Percentiles rank a stretch among this genome's conserved stretches.
Evolutionary conservation across 305 asterid species (phyloP).

Genomic region (Fraxinus latifolia): DNA sequence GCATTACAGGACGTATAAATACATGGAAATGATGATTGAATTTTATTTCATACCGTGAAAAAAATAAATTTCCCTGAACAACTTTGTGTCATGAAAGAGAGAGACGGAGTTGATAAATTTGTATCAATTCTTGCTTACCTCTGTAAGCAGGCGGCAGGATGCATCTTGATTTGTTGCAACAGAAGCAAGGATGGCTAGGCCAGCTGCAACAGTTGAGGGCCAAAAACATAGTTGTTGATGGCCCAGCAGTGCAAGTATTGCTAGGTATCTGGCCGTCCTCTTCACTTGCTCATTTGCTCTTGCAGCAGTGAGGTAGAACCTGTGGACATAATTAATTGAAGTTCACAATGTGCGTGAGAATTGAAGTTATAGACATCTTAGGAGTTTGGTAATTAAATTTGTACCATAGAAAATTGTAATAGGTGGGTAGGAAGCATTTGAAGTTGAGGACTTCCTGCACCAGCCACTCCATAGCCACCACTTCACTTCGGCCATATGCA

Average conservation of each 20-base stretch:
- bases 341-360: neutral
- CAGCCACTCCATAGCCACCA: constrained; percentile 99
- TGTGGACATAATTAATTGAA: constrained; percentile 20
- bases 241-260: constrained; percentile 70
- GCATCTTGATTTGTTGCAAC: constrained; percentile 54
- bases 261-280: constrained; percentile 64
- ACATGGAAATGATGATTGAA: neutral
- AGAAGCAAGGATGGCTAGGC: constrained; percentile 72
- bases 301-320: constrained; percentile 87
- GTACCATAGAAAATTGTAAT: constrained; percentile 86
- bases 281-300: constrained; percentile 55
- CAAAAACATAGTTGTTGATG: constrained; percentile 86
- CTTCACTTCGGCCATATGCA: constrained; percentile 62
- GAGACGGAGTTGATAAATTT: neutral
- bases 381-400: neutral
- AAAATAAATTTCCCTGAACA: neutral
- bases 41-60: neutral
- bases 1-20: neutral
- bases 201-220: constrained; percentile 96
- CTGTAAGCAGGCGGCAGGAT: constrained; percentile 44
- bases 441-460: constrained; percentile 83
- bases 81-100: neutral
- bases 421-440: constrained; percentile 82
- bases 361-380: neutral
- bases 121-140: constrained; percentile 38